These are phyloP conservation scores for Isoetes taiwanensis DNA, from an alignment of 75 land plant species.

Conservation along the genomic window DNA sequence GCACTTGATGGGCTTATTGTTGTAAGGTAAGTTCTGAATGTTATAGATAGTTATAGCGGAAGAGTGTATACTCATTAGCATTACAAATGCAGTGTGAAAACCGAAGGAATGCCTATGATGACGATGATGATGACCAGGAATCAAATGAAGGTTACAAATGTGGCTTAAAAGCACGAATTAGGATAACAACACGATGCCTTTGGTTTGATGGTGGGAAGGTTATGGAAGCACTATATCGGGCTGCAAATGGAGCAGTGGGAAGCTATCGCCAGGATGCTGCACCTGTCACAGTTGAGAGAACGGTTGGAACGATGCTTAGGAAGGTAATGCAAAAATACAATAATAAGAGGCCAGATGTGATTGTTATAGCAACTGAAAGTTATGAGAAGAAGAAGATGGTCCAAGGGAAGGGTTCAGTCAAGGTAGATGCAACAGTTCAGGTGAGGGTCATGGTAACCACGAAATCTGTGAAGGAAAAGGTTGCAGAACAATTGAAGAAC, in stretches of 20 bases:
- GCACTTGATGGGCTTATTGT: slow-evolving; percentile 88
- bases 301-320: slow-evolving; percentile 60
- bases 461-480: too few species aligned
- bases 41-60: too few species aligned
- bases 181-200: slow-evolving; percentile 90
- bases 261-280: slow-evolving; percentile 67
- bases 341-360: slow-evolving; percentile 79
- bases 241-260: slow-evolving; percentile 75
- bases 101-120: too few species aligned
- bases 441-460: too few species aligned
- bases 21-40: slow-evolving; percentile 43
- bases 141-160: too few species aligned
- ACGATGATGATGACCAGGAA: too few species aligned
- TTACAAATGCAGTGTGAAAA: neutral
- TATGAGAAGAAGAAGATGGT: too few species aligned
- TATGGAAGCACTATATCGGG: slow-evolving; percentile 71
- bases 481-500: too few species aligned
- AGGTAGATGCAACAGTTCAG: too few species aligned
- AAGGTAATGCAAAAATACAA: slow-evolving; percentile 87
- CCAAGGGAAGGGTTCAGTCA: too few species aligned
- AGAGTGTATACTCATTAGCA: too few species aligned
- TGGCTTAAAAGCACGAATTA: slow-evolving; percentile 56
- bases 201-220: slow-evolving; percentile 93
- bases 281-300: slow-evolving; percentile 61
- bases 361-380: slow-evolving; percentile 73